Evolutionary conservation across 1,139 yeast genomes (phyloP).

Genomic region (Zygoascus sp.): DNA sequence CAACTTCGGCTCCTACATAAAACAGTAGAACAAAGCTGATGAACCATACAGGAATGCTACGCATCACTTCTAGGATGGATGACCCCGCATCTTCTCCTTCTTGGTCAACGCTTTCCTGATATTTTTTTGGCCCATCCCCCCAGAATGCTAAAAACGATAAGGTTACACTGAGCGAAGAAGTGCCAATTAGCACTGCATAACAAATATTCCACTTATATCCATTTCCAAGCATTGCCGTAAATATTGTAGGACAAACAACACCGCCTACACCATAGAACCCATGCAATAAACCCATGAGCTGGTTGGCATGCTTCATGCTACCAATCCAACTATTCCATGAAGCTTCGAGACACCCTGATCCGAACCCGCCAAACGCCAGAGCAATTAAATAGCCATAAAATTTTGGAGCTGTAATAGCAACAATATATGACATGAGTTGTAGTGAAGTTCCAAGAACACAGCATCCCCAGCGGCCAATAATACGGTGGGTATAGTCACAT

Average conservation of each 20-base stretch:
- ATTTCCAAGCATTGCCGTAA: constrained; percentile 47
- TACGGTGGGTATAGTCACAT: constrained; percentile 36
- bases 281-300: constrained; percentile 51
- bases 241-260: constrained; percentile 53
- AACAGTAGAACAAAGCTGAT: constrained; percentile 51
- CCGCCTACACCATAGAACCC: constrained; percentile 65
- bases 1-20: constrained; percentile 67
- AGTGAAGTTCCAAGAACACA: constrained; percentile 38
- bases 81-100: constrained; percentile 5
- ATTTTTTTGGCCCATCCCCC: constrained; percentile 21
- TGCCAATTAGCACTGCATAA: constrained; percentile 47
- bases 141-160: constrained; percentile 21
- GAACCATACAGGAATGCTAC: constrained; percentile 56
- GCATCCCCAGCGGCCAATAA: constrained; percentile 42
- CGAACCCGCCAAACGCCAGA: constrained; percentile 57
- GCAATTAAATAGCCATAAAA: constrained; percentile 44
- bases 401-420: constrained; percentile 42
- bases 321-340: constrained; percentile 57
- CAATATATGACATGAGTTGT: constrained; percentile 40
- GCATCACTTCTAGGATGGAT: constrained; percentile 33
- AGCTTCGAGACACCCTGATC: constrained; percentile 52
- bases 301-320: constrained; percentile 45
- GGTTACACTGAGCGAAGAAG: constrained; percentile 32
- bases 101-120: constrained; percentile 15
- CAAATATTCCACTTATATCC: constrained; percentile 53